Conservation (phyloP, 129 eudicot species). For the Dittrichia graveolens region DNA sequence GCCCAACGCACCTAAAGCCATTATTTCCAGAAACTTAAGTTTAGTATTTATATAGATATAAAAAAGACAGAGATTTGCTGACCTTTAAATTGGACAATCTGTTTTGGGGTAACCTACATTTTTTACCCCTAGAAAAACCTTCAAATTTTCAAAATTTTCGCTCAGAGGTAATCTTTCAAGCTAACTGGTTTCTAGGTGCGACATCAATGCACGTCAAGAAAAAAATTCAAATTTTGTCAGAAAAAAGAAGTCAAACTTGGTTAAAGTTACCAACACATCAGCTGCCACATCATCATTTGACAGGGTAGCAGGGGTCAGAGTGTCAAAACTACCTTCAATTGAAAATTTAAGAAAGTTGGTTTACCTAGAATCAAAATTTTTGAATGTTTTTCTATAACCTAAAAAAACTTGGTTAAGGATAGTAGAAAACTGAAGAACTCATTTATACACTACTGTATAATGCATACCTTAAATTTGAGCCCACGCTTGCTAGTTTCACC, state of each 20-base stretch:
- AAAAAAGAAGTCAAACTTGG: neutral
- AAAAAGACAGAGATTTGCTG: neutral
- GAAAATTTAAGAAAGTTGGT: neutral
- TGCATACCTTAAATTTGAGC: slow-evolving; percentile 46
- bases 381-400: neutral
- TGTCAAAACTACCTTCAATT: neutral
- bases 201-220: neutral
- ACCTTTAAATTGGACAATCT: neutral
- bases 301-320: neutral
- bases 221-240: too few relatives aligned
- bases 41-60: neutral
- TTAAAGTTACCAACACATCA: neutral
- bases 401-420: neutral
- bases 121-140: neutral
- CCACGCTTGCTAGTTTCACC: slow-evolving; percentile 33
- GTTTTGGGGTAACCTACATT: neutral
- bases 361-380: neutral
- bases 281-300: neutral
- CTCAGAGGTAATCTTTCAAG: neutral
- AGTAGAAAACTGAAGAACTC: neutral
- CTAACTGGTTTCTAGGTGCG: neutral
- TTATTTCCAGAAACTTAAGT: neutral
- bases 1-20: slow-evolving; percentile 50
- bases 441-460: neutral
- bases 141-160: neutral